Evolutionary conservation across 139 green algal species (phyloP).

Genomic region (Coelastrella sp.): DNA sequence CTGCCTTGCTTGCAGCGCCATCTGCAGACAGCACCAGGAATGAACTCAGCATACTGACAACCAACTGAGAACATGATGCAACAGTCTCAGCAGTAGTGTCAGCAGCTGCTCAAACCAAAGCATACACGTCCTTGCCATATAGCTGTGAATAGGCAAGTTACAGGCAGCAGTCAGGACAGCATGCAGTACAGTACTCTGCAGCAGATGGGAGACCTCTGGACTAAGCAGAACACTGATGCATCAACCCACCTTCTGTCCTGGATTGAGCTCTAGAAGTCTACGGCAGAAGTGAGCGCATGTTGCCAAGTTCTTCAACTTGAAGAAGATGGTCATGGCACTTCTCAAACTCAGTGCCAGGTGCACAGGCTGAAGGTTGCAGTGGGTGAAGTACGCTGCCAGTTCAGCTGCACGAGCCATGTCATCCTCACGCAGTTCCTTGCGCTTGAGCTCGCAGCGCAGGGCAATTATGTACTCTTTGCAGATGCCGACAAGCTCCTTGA

Average conservation of each 20-base stretch:
- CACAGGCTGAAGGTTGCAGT: constrained; percentile 90
- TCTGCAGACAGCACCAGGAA: constrained; percentile 55
- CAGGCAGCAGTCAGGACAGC: too few species aligned
- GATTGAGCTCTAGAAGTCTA: constrained; percentile 95
- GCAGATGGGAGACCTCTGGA: too few species aligned
- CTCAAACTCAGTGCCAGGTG: constrained; percentile 91
- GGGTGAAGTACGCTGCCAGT: constrained; percentile 99
- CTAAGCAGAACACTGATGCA: too few species aligned
- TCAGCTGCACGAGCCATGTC: constrained; percentile 85
- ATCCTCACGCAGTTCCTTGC: constrained; percentile 80
- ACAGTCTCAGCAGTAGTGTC: too few species aligned
- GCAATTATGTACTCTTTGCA: constrained; percentile 95
- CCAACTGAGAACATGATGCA: background rate
- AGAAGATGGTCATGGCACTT: constrained; percentile 94
- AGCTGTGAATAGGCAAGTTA: too few species aligned
- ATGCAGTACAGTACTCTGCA: too few species aligned
- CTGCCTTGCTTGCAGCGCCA: constrained; percentile 84
- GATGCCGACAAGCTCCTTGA: constrained; percentile 96
- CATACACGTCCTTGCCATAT: too few species aligned
- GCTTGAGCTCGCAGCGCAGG: constrained; percentile 91
- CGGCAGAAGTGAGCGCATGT: constrained; percentile 93
- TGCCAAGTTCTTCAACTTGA: constrained; percentile 96
- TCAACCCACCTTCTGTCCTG: constrained; percentile 84
- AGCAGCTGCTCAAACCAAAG: too few species aligned
- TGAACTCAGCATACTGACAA: background rate